phyloP scores from a whole-genome alignment of 305 asterid genomes.

The Fraxinus sp. region DNA sequence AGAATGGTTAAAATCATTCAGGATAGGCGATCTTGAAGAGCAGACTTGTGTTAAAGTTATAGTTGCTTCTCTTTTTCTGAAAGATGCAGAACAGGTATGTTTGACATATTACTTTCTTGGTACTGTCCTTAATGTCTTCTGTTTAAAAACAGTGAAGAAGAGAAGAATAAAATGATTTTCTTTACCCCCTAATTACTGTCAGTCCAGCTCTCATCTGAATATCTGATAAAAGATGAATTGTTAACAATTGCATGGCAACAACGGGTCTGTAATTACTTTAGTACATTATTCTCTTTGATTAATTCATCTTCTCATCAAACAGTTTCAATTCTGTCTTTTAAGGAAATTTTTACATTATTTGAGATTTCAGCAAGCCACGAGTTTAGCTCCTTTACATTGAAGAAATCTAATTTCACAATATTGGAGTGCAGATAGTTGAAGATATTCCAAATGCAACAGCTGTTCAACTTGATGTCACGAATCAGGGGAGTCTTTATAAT shows the following conservation, averaged over 20 bases:
- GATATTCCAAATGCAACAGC: slow-evolving; percentile 75
- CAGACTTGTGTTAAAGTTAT: slow-evolving; percentile 54
- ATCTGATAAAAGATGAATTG: background rate
- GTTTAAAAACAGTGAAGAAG: slow-evolving; percentile 8
- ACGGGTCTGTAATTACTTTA: background rate
- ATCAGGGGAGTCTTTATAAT: slow-evolving; percentile 49
- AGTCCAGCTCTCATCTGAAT: background rate
- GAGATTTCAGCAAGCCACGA: background rate
- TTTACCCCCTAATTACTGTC: background rate
- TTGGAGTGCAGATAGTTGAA: slow-evolving; percentile 55
- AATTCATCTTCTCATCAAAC: background rate
- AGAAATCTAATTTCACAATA: slow-evolving; percentile 1
- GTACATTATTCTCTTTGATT: background rate
- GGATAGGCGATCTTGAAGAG: slow-evolving; percentile 45
- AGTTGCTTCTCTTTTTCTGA: slow-evolving; percentile 82
- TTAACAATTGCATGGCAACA: background rate
- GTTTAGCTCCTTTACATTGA: background rate
- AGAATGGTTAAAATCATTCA: slow-evolving; percentile 44
- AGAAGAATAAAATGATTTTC: background rate
- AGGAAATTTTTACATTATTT: background rate
- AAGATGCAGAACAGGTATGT: slow-evolving; percentile 90
- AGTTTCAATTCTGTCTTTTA: background rate
- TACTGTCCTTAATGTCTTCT: background rate
- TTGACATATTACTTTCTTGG: background rate
- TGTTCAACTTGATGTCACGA: slow-evolving; percentile 70